Conservation (phyloP, 2,329 filamentous ascomycete species). For the Tothia fuscella region DNA sequence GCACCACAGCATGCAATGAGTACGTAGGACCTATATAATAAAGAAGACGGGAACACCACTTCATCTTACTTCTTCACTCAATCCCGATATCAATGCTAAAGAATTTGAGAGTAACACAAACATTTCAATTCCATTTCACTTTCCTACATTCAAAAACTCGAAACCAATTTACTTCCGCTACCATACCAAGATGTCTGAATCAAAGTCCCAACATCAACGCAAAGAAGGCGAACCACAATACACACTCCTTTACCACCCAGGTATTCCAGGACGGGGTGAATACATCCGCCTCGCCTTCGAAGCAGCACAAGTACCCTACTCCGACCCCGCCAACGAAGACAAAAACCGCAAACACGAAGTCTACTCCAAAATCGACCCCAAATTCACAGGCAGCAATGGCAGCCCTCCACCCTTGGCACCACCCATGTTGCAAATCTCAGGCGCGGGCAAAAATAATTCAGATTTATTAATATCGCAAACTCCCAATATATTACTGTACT, state of each 20-base stretch:
- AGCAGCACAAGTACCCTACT: slow-evolving; percentile 52
- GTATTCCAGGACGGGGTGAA: slow-evolving; percentile 62
- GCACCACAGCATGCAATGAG: no score
- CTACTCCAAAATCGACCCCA: slow-evolving; percentile 32
- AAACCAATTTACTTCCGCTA: not conserved
- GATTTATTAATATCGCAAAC: slow-evolving; percentile 55
- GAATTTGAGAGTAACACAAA: no score
- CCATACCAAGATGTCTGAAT: not conserved
- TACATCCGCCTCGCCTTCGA: slow-evolving; percentile 62
- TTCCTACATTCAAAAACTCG: not conserved
- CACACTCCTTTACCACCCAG: slow-evolving; percentile 60
- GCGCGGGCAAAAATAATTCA: slow-evolving; percentile 39
- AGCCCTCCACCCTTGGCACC: slow-evolving; percentile 58
- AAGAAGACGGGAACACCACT: no score
- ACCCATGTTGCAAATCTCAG: slow-evolving; percentile 46
- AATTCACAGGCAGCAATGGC: slow-evolving; percentile 31
- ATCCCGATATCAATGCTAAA: no score
- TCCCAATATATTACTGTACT: slow-evolving; percentile 60
- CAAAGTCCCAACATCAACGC: not conserved
- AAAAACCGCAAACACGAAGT: slow-evolving; percentile 42
- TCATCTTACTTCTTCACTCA: no score
- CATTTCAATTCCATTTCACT: no score
- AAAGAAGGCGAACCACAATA: slow-evolving; percentile 31
- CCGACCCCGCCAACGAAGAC: slow-evolving; percentile 42
- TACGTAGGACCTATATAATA: no score